Conservation (phyloP, 306 rosid species). For the Glycyrrhiza uralensis region DNA sequence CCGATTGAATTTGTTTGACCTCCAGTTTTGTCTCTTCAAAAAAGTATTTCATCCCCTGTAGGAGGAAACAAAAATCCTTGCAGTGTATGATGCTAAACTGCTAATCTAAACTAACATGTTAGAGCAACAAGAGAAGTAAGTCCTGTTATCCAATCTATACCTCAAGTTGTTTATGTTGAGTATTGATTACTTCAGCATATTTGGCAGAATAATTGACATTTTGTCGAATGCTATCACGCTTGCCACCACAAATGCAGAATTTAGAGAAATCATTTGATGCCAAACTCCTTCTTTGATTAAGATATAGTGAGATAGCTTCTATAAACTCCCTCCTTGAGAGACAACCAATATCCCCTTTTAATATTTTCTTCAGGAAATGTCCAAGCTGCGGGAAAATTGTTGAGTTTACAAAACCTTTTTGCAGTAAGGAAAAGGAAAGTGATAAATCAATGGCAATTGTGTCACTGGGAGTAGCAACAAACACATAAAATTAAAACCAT, state of each 20-base stretch:
- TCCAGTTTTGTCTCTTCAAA: slow-evolving; percentile 66
- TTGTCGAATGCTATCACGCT: slow-evolving; percentile 38
- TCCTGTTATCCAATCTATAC: slow-evolving; percentile 31
- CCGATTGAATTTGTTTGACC: slow-evolving; percentile 63
- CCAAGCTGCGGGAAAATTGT: slow-evolving; percentile 63
- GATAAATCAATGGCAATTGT: not conserved
- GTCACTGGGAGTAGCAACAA: not conserved
- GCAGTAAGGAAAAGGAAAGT: not conserved
- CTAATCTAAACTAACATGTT: not conserved
- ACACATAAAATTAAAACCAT: not conserved
- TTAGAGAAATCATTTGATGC: slow-evolving; percentile 75
- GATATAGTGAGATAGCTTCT: slow-evolving; percentile 68
- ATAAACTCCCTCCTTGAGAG: slow-evolving; percentile 72
- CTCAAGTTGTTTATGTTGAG: slow-evolving; percentile 75
- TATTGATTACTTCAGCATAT: slow-evolving; percentile 47
- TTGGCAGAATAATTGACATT: slow-evolving; percentile 37
- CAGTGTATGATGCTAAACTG: not conserved
- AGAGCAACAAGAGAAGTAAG: not conserved
- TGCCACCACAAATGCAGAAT: slow-evolving; percentile 84
- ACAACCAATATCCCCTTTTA: slow-evolving; percentile 58
- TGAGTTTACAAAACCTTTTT: not conserved
- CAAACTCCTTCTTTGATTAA: slow-evolving; percentile 63
- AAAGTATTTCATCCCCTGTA: slow-evolving; percentile 67
- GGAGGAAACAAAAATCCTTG: slow-evolving; percentile 2
- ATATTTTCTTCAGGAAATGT: slow-evolving; percentile 76